Percentiles rank a stretch among this genome's conserved stretches.
Conservation (phyloP, 331 rosid genomes). For the Pyracantha coccinea region DNA sequence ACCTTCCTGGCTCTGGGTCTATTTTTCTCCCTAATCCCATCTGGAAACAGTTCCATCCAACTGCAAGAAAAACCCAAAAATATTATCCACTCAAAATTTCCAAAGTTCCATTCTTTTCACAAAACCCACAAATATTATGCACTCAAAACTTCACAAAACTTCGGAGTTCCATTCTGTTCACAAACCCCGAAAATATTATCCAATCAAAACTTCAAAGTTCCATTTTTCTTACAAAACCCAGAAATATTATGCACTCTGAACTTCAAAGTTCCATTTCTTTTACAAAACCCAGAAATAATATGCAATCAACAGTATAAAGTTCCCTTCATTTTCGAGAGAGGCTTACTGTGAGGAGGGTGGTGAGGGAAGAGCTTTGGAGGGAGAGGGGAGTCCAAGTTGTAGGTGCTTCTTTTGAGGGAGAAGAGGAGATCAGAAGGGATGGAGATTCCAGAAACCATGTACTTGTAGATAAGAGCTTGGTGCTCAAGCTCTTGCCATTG, state of each 20-base stretch:
- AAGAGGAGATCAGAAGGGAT: conserved; percentile 86
- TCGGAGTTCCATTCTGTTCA: too few species aligned
- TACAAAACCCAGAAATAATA: too few species aligned
- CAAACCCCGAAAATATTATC: background rate
- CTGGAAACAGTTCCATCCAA: conserved; percentile 90
- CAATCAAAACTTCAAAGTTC: too few species aligned
- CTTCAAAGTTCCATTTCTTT: background rate
- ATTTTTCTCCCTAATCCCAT: conserved; percentile 90
- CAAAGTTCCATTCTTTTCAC: background rate
- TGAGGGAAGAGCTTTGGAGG: conserved; percentile 58
- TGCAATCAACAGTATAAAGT: background rate
- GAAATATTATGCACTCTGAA: too few species aligned
- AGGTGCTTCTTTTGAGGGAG: conserved; percentile 47
- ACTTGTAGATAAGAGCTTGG: conserved; percentile 95
- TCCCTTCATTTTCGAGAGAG: background rate
- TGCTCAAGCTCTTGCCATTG: conserved; percentile 99
- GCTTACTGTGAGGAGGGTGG: conserved; percentile 59
- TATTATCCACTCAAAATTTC: background rate
- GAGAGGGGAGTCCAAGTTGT: conserved; percentile 39
- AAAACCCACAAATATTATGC: background rate
- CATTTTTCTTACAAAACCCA: background rate
- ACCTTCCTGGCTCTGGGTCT: conserved; percentile 97
- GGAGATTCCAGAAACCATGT: conserved; percentile 86
- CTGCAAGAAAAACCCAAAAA: conserved; percentile 29
- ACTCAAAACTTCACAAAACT: too few species aligned